A percentile compares a stretch with the other conserved stretches of the same genome.
Conservation (phyloP, 192 early-diverging fungal species). For the Borealophlyctis nickersoniae region DNA sequence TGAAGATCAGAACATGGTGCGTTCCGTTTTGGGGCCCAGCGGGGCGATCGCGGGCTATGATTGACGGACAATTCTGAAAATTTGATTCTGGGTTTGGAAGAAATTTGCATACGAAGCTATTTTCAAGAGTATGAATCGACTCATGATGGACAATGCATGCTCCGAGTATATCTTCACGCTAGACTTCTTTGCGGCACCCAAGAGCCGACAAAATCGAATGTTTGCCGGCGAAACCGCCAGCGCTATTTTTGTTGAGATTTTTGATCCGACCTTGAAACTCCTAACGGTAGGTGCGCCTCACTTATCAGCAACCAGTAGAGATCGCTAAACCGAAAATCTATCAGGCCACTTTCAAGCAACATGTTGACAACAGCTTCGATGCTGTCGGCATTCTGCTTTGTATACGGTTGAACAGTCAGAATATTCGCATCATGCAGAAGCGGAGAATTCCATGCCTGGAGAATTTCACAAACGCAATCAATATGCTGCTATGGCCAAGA, state of each 20-base stretch:
- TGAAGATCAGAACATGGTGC: constrained; percentile 68
- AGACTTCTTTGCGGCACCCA: constrained; percentile 83
- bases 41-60: not conserved
- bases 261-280: constrained; percentile 77
- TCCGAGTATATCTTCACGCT: constrained; percentile 90
- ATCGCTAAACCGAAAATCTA: too few relatives aligned
- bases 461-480: constrained; percentile 81
- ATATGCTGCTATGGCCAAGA: constrained; percentile 93
- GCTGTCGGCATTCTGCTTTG: constrained; percentile 88
- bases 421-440: constrained; percentile 77
- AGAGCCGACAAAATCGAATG: constrained; percentile 45
- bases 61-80: too few relatives aligned
- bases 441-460: constrained; percentile 77
- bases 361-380: constrained; percentile 78
- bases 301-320: too few relatives aligned
- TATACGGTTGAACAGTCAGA: constrained; percentile 80
- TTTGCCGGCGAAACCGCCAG: constrained; percentile 26
- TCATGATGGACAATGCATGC: constrained; percentile 90
- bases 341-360: constrained; percentile 54
- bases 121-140: constrained; percentile 87
- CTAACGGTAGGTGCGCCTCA: constrained; percentile 63
- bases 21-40: not conserved
- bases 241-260: constrained; percentile 78
- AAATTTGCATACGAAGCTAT: constrained; percentile 85
- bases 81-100: too few relatives aligned